Evolutionary conservation across 2,329 filamentous ascomycete genomes (phyloP), one percentile per base, ranked within the genome.

Genomic region (Cephalotrichum gorgonifer): DNA sequence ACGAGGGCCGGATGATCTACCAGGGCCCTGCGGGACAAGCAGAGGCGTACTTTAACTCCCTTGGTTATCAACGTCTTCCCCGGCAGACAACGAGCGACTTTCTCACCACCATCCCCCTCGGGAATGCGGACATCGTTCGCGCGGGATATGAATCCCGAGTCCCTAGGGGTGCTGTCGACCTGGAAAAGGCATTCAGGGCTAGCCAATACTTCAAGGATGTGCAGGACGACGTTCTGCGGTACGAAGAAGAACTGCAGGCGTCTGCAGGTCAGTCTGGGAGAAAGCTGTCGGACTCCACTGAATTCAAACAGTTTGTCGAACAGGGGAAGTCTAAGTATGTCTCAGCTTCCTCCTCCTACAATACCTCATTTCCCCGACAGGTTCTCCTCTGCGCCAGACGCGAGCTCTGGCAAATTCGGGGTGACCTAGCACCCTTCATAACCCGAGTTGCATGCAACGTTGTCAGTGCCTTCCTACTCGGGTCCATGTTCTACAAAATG

Each of bases 51-150:
- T 89, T 90, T 54, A 64, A 81, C 44, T 67, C 76, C 15, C 70
- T 89, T 30, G 86, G 86, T 0, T 90, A 88, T 55, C 71, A 78
- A 14, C 86, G 84, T 57, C 84, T 85, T 0, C 74, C 79, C 22
- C 75, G 85, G 14, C 79, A 82, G 74, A 88, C 83, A 0, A 83
- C 82, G 0, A 81, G 70, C 15, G 86, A 91, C 61, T 91, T 90
- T 63, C 65, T 90, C 28, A 90, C 44, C 3, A 72, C 72, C 1
- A 68, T 77, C 33, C 75, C 73, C 1, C 62, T 58, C 2, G 63
- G 64, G 1, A 50, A 54, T 2, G 66, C 68, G 51, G 64, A 63
- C n/a, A 53, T 60, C 23, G 47, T 65, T 9, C 59, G 57, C 12
- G 54, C 57, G 1, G 65, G 65, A 2, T 65, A 55, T 14, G 62